A percentile compares a stretch with the other conserved stretches of the same genome.
Evolutionary conservation across 1,139 yeast genomes (phyloP).

Genomic region (Petasospora fabianii): DNA sequence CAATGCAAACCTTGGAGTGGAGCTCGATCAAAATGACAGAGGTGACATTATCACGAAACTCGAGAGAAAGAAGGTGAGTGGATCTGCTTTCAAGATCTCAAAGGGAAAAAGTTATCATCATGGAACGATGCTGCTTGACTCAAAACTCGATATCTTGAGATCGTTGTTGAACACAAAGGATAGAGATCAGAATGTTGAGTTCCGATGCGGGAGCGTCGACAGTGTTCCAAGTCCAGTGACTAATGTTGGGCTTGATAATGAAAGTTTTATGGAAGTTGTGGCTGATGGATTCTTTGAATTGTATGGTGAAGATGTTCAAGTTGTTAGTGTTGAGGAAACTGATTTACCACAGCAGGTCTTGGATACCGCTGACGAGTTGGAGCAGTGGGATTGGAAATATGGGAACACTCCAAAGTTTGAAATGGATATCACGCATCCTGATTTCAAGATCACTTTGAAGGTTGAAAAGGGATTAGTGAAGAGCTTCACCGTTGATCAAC

Average conservation of each 20-base stretch:
- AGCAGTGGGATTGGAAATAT: conserved; percentile 66
- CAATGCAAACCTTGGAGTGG: conserved; percentile 28
- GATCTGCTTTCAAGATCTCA: conserved; percentile 28
- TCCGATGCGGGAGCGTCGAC: conserved; percentile 56
- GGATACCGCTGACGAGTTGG: conserved; percentile 41
- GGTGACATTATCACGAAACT: conserved; percentile 68
- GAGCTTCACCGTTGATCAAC: conserved; percentile 24
- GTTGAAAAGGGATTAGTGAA: conserved; percentile 42
- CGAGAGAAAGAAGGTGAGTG: conserved; percentile 62
- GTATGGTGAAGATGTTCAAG: conserved; percentile 25
- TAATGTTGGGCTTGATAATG: conserved; percentile 49
- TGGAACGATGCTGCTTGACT: conserved; percentile 86
- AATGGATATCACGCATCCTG: conserved; percentile 38
- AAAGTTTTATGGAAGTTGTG: conserved; percentile 48
- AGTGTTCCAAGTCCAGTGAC: conserved; percentile 78
- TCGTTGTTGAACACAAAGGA: conserved; percentile 51
- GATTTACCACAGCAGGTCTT: conserved; percentile 46
- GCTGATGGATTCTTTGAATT: conserved; percentile 40
- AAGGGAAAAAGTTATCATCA: conserved; percentile 84
- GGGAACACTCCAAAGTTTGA: conserved; percentile 69
- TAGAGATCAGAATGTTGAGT: conserved; percentile 41
- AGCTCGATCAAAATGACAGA: conserved; percentile 55
- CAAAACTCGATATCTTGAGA: conserved; percentile 56
- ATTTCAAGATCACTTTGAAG: conserved; percentile 35
- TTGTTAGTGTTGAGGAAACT: conserved; percentile 26